phyloP scores from a whole-genome alignment of 225 moss, liverwort and hornwort species.

The Sphagnum tenellum region DNA sequence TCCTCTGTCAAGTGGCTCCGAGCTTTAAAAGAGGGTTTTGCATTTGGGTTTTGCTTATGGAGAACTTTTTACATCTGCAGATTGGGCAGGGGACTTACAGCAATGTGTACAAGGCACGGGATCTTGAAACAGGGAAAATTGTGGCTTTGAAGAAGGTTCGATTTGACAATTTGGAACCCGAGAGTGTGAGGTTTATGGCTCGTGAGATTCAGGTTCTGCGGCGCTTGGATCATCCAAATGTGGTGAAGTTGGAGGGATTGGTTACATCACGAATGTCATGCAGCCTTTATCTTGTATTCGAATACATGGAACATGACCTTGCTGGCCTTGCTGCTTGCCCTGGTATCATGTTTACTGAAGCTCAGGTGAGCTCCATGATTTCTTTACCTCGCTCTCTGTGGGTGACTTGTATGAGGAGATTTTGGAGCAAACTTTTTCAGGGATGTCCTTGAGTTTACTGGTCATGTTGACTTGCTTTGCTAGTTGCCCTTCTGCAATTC shows the following conservation, averaged over 20 bases:
- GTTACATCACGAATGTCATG: conserved; percentile 99
- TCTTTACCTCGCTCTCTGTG: too few relatives aligned
- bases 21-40: not conserved
- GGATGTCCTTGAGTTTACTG: too few relatives aligned
- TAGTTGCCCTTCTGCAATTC: too few relatives aligned
- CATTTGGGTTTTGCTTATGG: not conserved
- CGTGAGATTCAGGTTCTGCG: conserved; percentile 97
- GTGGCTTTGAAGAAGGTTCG: conserved; percentile 99
- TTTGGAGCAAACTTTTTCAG: too few relatives aligned
- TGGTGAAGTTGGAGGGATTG: conserved; percentile 92
- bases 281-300: conserved; percentile 97
- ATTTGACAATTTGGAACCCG: conserved; percentile 96
- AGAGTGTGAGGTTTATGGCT: conserved; percentile 99
- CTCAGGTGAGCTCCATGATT: conserved; percentile 52
- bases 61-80: conserved; percentile 23
- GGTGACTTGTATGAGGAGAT: too few relatives aligned
- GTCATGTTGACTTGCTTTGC: too few relatives aligned
- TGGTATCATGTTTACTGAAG: conserved; percentile 96
- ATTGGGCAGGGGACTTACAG: conserved; percentile 99
- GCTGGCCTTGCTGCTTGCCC: conserved; percentile 97
- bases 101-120: conserved; percentile 98
- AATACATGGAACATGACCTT: conserved; percentile 99
- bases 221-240: conserved; percentile 96
- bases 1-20: not conserved
- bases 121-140: conserved; percentile 93